A percentile compares a stretch with the other conserved stretches of the same genome.
Evolutionary conservation across 176 grass and related monocot species (phyloP).

Genomic region (Oryza meridionalis): DNA sequence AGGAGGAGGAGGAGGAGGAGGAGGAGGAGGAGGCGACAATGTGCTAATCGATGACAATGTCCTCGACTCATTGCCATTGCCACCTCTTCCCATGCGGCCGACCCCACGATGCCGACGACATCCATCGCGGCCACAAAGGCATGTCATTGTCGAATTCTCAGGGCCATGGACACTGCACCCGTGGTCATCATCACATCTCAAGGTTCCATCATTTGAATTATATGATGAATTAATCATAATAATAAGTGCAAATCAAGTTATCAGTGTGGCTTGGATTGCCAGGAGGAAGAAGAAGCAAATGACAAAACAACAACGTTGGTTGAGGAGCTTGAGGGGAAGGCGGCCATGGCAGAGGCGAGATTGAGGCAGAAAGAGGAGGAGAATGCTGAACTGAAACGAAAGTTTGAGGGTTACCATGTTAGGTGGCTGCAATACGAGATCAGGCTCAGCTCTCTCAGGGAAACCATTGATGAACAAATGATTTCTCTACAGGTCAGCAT

Average conservation of each 20-base stretch:
- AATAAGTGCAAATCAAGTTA: not conserved
- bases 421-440: constrained; percentile 57
- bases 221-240: no score
- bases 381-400: constrained; percentile 43
- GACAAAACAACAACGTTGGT: not conserved
- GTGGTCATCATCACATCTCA: not conserved
- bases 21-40: constrained; percentile 3
- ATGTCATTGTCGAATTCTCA: not conserved
- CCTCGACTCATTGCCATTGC: constrained; percentile 16
- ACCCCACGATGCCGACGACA: constrained; percentile 14
- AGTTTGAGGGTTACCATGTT: constrained; percentile 48
- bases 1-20: constrained; percentile 2
- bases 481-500: constrained; percentile 33
- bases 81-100: constrained; percentile 43
- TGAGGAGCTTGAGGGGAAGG: constrained; percentile 44
- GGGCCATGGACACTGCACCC: not conserved
- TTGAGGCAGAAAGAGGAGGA: constrained; percentile 46
- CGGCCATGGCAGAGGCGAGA: constrained; percentile 32
- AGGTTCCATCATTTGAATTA: constrained; percentile 1
- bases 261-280: not conserved
- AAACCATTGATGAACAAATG: constrained; percentile 48
- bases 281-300: not conserved
- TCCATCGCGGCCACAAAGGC: not conserved
- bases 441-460: constrained; percentile 54
- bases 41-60: not conserved